A percentile compares a stretch with the other conserved stretches of the same genome.
These are phyloP conservation scores for Yamadazyma insecticola DNA, from an alignment of 805 yeast genomes.

Conservation along the genomic window DNA sequence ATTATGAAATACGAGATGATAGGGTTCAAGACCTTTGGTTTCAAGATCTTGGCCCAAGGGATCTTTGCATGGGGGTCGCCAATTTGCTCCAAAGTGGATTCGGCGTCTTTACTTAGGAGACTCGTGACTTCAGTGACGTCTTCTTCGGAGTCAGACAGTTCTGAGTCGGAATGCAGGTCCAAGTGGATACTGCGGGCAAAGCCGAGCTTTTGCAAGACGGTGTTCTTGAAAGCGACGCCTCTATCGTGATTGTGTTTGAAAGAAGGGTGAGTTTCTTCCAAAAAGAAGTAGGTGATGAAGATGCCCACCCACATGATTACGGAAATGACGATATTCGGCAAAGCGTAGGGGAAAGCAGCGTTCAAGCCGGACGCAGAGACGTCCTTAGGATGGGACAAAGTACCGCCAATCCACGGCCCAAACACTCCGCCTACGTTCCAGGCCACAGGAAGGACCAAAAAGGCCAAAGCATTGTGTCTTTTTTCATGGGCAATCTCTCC, in stretches of 20 bases:
- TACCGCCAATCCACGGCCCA: slow-evolving; percentile 13
- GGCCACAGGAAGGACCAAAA: slow-evolving; percentile 9
- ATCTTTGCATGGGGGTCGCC: not conserved
- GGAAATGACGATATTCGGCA: slow-evolving; percentile 20
- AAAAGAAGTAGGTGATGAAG: slow-evolving; percentile 15
- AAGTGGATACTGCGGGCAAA: not conserved
- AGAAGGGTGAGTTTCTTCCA: slow-evolving; percentile 18
- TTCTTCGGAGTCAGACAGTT: not conserved
- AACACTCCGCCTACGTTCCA: slow-evolving; percentile 14
- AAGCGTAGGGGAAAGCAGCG: slow-evolving; percentile 16
- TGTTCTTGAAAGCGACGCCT: slow-evolving; percentile 11
- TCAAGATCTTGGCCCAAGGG: slow-evolving; percentile 12
- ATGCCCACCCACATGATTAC: slow-evolving; percentile 11
- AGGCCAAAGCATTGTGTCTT: slow-evolving; percentile 13
- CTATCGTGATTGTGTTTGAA: slow-evolving; percentile 11
- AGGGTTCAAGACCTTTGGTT: too few relatives aligned
- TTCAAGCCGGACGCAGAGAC: slow-evolving; percentile 5
- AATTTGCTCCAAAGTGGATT: not conserved
- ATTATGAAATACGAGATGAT: too few relatives aligned
- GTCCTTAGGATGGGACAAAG: slow-evolving; percentile 11
- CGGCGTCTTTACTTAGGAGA: slow-evolving; percentile 2
- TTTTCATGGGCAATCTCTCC: slow-evolving; percentile 12
- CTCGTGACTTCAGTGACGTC: not conserved
- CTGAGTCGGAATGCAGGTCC: not conserved
- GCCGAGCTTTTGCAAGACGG: not conserved